Evolutionary conservation across 306 rosid species (phyloP), one percentile per base, ranked within the genome.

Genomic region (Albizia julibrissin): DNA sequence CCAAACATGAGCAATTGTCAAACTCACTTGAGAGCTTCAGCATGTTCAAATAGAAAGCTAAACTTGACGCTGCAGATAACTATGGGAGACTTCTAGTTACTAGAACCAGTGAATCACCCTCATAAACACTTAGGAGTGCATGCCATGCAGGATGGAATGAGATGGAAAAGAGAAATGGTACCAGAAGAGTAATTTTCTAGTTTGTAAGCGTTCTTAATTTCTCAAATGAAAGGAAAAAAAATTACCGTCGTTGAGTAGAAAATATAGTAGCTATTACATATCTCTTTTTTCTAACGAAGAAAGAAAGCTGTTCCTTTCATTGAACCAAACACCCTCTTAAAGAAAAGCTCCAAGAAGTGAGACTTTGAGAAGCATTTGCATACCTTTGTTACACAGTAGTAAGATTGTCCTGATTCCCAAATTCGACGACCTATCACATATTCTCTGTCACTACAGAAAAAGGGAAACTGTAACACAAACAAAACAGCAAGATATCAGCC

Each of bases 331-430:
- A 58, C 29, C 65, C 29, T 66, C 72, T 37, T 8, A 34, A 10
- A 40, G 52, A 44, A 52, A 71, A 24, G 22, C 37, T 44, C 75
- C 22, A 42, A 70, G 46, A 68, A 37, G 49, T 70, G 12, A 71
- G 76, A 47, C 39, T 22, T 46, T 21, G 44, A 31, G 65, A 46
- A 15, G 26, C 44, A 31, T 50, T 29, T 29, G 9, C 76, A 34
- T 87, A 91, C 95, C 95, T 89, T 89, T 0, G 95, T 91, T 33
- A 91, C 88, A 10, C 91, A 91, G 75, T 89, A 89, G 79, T 89
- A 91, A 37, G 78, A 22, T 29, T 81, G 61, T 31, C 88, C 91
- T 0, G 89, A 84, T 64, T 88, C 87, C 92, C 93, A 91, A 65
- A 91, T 89, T 71, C 91, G 88, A 1, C 93, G 86, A 65, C 93